These are phyloP conservation scores for Ophiostoma sp. DNA, from an alignment of 2,329 filamentous ascomycete genomes.

Conservation along the genomic window DNA sequence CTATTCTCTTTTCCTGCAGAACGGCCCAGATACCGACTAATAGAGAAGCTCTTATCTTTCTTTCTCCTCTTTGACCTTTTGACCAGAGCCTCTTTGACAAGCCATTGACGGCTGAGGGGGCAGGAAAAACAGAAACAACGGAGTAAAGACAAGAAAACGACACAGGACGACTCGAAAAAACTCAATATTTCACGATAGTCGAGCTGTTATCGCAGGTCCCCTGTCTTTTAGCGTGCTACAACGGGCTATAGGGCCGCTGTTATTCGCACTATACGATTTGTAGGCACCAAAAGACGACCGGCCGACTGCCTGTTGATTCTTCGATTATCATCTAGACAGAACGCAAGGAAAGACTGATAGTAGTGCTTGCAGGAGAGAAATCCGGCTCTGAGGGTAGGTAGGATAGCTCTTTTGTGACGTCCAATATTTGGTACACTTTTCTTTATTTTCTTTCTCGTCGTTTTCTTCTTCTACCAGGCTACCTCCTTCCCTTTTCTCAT, in stretches of 20 bases:
- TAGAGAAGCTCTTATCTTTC: slow-evolving; percentile 18
- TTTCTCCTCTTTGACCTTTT: not conserved
- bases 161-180: not conserved
- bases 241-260: not conserved
- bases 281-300: not conserved
- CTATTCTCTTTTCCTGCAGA: not conserved
- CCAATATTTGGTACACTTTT: not conserved
- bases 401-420: not conserved
- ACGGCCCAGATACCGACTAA: not conserved
- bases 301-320: not conserved
- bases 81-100: not conserved
- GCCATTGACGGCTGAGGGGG: not conserved
- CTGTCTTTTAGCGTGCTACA: not conserved
- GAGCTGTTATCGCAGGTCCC: not conserved
- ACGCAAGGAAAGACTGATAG: not conserved
- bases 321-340: not conserved
- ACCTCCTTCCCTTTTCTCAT: not conserved
- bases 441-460: not conserved
- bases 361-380: slow-evolving; percentile 2
- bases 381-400: not conserved
- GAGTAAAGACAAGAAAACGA: not conserved
- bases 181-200: not conserved
- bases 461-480: not conserved
- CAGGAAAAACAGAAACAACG: not conserved
- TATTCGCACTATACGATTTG: slow-evolving; percentile 4